Base-by-base conservation (phyloP, 805 yeast genomes). In the Teunomyces stri region DNA sequence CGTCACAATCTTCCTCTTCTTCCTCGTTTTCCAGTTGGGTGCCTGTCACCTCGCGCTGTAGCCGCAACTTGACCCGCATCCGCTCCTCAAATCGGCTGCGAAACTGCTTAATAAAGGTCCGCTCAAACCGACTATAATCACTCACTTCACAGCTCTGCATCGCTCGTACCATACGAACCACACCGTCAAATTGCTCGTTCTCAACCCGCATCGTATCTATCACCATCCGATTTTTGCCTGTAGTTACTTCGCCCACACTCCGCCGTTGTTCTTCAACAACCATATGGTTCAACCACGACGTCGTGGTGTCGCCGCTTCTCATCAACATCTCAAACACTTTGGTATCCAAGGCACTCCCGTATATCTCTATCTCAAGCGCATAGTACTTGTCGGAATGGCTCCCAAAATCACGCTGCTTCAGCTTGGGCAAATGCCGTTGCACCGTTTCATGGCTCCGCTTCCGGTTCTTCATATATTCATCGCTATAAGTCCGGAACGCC, bases 401-500 rank as follows among this genome's bases (percentile, higher is more conserved):
- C 0, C 96, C 96, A 61, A 78, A 83, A 51, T 85, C 90, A 47
- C 77, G 75, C 50, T 72, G 59, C 54, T 80, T 81, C n/a, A 76
- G 68, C 16, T 70, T 61, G 3, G 86, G 85, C n/a, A 78, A 37
- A 30, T 39, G 11, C 39, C 35, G 34, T 46, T 46, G 47, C 31
- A 34, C 27, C 25, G 37, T 40, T 13, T 31, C 43, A 30, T 43
- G 37, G 44, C 41, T 44, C 43, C 28, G 20, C 41, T 40, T 37
- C 22, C 20, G 33, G 33, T 20, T 48, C 45, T 49, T 41, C 38
- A 50, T 47, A 16, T 54, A 42, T 42, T 66, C 69, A 25, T 75
- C 78, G 39, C 75, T 73, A 51, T 78, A 79, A 0, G 97, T 88
- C 61, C 97, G 70, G 61, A 89, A 90, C 0, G 96, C 96, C 1